A percentile compares a stretch with the other conserved stretches of the same genome.
Conservation (phyloP, 2,329 filamentous ascomycete species). For the Claviceps pusilla region DNA sequence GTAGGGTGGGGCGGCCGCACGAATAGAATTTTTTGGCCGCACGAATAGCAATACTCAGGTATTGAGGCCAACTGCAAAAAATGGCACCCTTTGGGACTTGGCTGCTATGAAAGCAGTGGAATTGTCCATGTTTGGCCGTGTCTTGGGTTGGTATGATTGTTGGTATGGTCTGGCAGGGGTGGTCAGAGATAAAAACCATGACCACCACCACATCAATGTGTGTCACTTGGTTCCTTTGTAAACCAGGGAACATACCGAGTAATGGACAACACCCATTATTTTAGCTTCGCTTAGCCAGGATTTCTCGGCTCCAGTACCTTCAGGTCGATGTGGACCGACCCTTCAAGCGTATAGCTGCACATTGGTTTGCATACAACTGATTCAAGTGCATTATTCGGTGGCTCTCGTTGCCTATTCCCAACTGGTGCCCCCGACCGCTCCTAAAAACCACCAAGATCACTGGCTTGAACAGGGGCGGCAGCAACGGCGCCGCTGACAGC, state of each 20-base stretch:
- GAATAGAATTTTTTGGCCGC: no score
- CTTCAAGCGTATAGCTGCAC: neutral
- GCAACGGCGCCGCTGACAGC: conserved; percentile 1
- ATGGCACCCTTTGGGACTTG: neutral
- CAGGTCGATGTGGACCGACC: neutral
- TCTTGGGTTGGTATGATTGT: neutral
- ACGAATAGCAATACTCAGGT: no score
- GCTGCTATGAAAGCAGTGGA: neutral
- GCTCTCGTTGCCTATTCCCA: neutral
- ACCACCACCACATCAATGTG: conserved; percentile 1
- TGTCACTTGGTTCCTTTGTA: neutral
- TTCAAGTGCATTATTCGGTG: neutral
- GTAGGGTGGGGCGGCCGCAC: no score
- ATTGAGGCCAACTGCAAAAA: neutral
- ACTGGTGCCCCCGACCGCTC: neutral
- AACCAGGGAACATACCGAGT: neutral
- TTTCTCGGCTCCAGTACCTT: neutral
- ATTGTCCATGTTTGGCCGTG: neutral
- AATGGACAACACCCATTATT: neutral
- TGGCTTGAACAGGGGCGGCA: neutral
- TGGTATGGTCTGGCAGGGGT: neutral
- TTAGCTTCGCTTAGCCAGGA: neutral
- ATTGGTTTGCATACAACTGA: neutral
- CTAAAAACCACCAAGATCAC: neutral
- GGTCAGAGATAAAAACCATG: neutral